A percentile compares a stretch with the other conserved stretches of the same genome.
phyloP scores from a whole-genome alignment of 169 alveolate genomes.

The Cryptosporidium viatorum region DNA sequence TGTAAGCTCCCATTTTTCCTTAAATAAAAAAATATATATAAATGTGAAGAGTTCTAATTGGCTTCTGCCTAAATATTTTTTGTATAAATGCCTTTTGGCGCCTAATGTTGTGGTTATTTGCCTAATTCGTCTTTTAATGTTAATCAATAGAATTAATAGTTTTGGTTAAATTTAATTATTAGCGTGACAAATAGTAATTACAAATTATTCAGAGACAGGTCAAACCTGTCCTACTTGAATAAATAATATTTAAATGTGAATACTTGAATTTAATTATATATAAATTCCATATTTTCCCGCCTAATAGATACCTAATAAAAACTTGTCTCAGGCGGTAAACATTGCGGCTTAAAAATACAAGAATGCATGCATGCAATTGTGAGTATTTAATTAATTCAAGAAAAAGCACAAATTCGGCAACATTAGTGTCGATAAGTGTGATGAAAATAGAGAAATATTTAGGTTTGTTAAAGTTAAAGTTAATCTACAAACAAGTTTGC shows the following conservation, averaged over 20 bases:
- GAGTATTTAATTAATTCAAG: no score
- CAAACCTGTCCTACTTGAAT: neutral
- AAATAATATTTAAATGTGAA: neutral
- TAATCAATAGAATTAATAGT: neutral
- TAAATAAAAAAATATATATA: neutral
- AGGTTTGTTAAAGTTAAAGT: neutral
- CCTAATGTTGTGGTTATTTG: neutral
- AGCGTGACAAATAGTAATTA: neutral
- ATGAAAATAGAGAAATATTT: neutral
- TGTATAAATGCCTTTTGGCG: neutral
- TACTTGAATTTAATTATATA: no score
- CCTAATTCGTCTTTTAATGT: neutral
- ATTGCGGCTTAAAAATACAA: neutral
- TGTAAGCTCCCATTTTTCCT: constrained; percentile 94
- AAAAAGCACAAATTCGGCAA: no score
- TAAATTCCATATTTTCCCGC: neutral
- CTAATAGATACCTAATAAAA: neutral
- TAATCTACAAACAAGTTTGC: neutral
- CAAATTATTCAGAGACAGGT: neutral
- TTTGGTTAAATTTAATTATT: neutral
- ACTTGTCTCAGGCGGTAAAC: constrained; percentile 13
- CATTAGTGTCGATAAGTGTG: neutral
- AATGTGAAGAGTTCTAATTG: neutral
- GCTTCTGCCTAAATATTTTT: neutral
- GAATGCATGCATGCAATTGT: neutral